phyloP scores from a whole-genome alignment of 2,329 filamentous ascomycete species.

The Diaporthe capsici region DNA sequence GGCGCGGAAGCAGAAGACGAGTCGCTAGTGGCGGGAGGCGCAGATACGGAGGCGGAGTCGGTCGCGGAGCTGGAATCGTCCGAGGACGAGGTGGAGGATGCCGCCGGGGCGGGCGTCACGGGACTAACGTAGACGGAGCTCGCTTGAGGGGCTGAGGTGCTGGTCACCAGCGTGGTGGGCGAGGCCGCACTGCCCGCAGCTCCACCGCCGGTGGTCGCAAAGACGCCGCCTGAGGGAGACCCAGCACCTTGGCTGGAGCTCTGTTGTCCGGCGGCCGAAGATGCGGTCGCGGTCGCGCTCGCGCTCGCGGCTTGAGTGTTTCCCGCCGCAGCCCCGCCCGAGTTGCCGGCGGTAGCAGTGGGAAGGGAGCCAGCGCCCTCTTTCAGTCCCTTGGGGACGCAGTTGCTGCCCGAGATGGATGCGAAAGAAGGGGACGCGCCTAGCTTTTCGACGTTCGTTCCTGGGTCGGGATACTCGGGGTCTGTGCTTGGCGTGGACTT shows the following conservation, averaged over 20 bases:
- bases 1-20: not conserved
- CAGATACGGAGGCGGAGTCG: constrained; percentile 9
- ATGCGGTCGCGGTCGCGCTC: constrained; percentile 10
- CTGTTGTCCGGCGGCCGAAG: not conserved
- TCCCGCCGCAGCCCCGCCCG: not conserved
- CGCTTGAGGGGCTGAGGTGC: not conserved
- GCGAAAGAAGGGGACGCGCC: constrained; percentile 21
- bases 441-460: constrained; percentile 45
- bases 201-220: not conserved
- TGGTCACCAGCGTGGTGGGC: constrained; percentile 34
- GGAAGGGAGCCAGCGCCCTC: constrained; percentile 44
- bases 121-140: constrained; percentile 27
- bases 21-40: constrained; percentile 5
- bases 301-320: constrained; percentile 19
- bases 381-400: constrained; percentile 36
- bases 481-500: constrained; percentile 37
- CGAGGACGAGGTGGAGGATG: not conserved
- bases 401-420: constrained; percentile 41
- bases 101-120: not conserved
- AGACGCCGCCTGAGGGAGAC: constrained; percentile 22
- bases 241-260: not conserved
- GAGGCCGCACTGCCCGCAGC: not conserved
- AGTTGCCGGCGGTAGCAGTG: constrained; percentile 22
- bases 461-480: constrained; percentile 47
- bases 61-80: not conserved